phyloP scores from a whole-genome alignment of 2,329 filamentous ascomycete genomes.

The Elsinoe perseae region DNA sequence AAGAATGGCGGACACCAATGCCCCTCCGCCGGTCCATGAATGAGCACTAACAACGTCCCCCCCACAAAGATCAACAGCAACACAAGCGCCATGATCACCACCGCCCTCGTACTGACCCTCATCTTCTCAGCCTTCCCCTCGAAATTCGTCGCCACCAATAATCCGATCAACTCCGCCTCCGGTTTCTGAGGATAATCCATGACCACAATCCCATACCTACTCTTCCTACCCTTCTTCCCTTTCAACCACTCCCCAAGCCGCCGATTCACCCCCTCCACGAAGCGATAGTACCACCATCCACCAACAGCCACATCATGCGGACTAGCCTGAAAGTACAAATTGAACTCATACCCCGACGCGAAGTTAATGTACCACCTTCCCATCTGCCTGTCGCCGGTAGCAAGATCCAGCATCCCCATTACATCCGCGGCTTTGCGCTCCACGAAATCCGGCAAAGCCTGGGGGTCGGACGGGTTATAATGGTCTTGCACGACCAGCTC shows the following conservation, averaged over 20 bases:
- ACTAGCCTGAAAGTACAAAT: conserved; percentile 29
- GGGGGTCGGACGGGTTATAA: conserved; percentile 37
- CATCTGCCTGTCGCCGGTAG: conserved; percentile 23
- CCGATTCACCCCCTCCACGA: conserved; percentile 40
- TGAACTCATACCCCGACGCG: conserved; percentile 39
- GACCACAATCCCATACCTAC: conserved; percentile 29
- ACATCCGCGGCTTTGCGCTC: conserved; percentile 35
- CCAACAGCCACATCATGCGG: conserved; percentile 38
- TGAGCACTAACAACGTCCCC: not conserved
- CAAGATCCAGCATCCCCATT: conserved; percentile 32
- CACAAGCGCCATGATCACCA: conserved; percentile 4
- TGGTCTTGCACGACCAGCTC: conserved; percentile 42
- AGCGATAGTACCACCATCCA: conserved; percentile 36
- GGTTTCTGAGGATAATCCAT: conserved; percentile 34
- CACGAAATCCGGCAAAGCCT: conserved; percentile 35
- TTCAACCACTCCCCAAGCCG: conserved; percentile 30
- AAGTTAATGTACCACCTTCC: conserved; percentile 39
- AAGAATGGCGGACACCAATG: conserved; percentile 8
- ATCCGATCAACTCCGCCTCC: conserved; percentile 35
- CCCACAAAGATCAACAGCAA: conserved; percentile 11
- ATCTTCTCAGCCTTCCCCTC: not conserved
- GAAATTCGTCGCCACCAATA: conserved; percentile 38
- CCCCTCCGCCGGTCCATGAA: conserved; percentile 11
- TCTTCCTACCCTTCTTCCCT: conserved; percentile 22
- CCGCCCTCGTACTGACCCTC: conserved; percentile 9